Percentiles rank a stretch among this genome's conserved stretches.
These are phyloP conservation scores for Cladophialophora exuberans DNA, from an alignment of 2,329 filamentous ascomycete genomes.

Conservation along the genomic window DNA sequence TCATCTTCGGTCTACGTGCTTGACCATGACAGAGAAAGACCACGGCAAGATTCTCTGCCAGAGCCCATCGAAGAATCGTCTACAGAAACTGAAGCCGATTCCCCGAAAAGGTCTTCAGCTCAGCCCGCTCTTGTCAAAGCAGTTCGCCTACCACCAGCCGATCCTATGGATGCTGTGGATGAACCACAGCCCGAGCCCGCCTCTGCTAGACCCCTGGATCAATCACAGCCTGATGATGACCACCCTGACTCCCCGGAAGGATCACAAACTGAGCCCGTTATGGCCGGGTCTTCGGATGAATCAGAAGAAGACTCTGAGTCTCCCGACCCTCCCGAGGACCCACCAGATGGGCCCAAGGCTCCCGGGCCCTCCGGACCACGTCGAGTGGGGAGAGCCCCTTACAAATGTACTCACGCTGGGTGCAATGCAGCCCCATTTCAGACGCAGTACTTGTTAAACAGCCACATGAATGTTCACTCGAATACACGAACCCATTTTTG, in stretches of 20 bases:
- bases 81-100: not conserved
- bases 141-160: too few species aligned
- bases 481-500: constrained; percentile 67
- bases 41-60: too few species aligned
- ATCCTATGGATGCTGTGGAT: too few species aligned
- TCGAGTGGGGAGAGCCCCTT: constrained; percentile 38
- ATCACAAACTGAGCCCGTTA: too few species aligned
- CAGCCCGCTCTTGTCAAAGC: not conserved
- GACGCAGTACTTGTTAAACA: constrained; percentile 67
- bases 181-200: constrained; percentile 1
- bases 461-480: constrained; percentile 64
- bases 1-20: too few species aligned
- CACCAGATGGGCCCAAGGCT: too few species aligned
- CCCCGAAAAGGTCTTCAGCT: not conserved
- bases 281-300: too few species aligned
- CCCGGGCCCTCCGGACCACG: not conserved
- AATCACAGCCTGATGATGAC: not conserved
- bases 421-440: constrained; percentile 64
- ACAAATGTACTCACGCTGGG: constrained; percentile 59
- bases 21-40: too few species aligned
- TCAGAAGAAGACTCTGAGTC: too few species aligned
- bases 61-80: too few species aligned
- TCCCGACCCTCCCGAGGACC: too few species aligned
- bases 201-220: not conserved
- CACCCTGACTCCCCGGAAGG: too few species aligned